phyloP scores from a whole-genome alignment of 75 land plant species.

The Isoetes taiwanensis region DNA sequence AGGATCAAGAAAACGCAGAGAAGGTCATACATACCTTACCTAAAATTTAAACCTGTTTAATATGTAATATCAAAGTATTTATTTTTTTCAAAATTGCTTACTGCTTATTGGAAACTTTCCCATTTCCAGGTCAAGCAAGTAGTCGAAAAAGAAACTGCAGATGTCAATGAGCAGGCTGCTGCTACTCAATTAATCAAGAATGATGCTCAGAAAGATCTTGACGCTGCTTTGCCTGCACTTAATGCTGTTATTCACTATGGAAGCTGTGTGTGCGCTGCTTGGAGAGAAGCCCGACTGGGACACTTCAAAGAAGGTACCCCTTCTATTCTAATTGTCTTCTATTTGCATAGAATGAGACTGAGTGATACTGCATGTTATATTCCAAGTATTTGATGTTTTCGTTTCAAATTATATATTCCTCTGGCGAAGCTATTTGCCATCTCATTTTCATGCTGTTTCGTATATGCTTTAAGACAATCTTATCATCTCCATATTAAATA shows the following conservation, averaged over 20 bases:
- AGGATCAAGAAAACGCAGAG: conserved; percentile 23
- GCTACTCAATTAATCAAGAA: conserved; percentile 27
- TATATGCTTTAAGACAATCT: no score
- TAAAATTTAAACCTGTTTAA: neutral
- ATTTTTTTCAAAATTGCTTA: no score
- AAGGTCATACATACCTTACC: conserved; percentile 19
- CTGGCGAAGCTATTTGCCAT: no score
- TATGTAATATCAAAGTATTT: no score
- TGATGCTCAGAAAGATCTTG: conserved; percentile 29
- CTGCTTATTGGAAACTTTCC: no score
- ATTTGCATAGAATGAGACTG: no score
- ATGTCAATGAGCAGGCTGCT: conserved; percentile 22
- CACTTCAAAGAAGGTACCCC: conserved; percentile 19
- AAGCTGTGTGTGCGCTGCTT: conserved; percentile 23
- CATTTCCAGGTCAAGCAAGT: conserved; percentile 21
- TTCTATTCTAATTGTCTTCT: neutral
- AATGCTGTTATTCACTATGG: conserved; percentile 27
- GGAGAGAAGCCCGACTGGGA: conserved; percentile 30
- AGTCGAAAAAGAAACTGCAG: conserved; percentile 14
- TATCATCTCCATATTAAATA: no score
- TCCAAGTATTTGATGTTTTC: no score
- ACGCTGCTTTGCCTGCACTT: conserved; percentile 24
- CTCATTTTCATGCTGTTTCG: no score
- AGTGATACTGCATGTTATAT: no score
- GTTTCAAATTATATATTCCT: no score